Conservation (phyloP, 75 land plant genomes). For the Selaginella tamariscina region DNA sequence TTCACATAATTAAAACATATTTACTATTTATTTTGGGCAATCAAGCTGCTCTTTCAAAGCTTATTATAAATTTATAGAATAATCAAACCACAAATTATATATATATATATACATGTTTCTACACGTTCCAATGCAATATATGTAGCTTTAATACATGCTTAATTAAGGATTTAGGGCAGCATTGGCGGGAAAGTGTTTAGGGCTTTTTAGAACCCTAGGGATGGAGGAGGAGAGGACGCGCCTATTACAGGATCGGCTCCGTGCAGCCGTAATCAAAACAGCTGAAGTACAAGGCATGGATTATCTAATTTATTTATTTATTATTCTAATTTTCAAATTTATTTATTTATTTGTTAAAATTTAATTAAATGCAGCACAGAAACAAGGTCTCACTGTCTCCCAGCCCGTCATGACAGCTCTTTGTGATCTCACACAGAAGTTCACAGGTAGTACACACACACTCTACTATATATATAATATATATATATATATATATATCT, state of each 20-base stretch:
- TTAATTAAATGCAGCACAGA: conserved; percentile 34
- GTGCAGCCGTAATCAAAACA: conserved; percentile 41
- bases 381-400: conserved; percentile 45
- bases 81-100: too few relatives aligned
- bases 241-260: conserved; percentile 38
- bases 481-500: not conserved
- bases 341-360: not conserved
- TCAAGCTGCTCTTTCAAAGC: too few relatives aligned
- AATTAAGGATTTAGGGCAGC: too few relatives aligned
- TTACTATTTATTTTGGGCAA: too few relatives aligned
- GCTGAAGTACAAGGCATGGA: conserved; percentile 55
- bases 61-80: too few relatives aligned
- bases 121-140: too few relatives aligned
- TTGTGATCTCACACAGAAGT: conserved; percentile 57
- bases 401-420: conserved; percentile 46
- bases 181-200: too few relatives aligned
- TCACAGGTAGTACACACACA: conserved; percentile 35
- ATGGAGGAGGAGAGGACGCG: not conserved
- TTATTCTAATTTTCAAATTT: not conserved
- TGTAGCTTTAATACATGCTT: too few relatives aligned
- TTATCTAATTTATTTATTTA: conserved; percentile 1
- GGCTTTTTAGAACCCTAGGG: too few relatives aligned
- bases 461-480: not conserved
- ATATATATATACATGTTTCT: too few relatives aligned
- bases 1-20: too few relatives aligned